Evolutionary conservation across 306 rosid genomes (phyloP), one percentile per base, ranked within the genome.

Genomic region (Corylus heterophylla): DNA sequence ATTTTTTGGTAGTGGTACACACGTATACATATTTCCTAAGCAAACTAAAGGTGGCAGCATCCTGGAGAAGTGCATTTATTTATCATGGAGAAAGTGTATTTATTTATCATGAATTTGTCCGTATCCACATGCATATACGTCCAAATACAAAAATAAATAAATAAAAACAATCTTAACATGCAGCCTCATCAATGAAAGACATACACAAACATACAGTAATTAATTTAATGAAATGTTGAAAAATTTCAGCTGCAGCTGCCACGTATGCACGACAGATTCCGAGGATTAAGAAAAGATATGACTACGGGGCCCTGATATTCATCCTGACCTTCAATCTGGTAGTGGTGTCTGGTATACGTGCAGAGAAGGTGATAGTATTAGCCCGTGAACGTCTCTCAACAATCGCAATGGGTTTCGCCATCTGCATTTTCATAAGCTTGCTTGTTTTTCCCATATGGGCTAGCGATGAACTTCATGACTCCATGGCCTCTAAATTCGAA

Each of bases 401-500:
- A 7, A 92, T 95, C 4, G 74, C 79, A 0, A 84, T 91, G 88
- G 99, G 99, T 20, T 89, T 90, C 67, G 82, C 82, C 2, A 88
- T 91, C 2, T 87, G 91, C 78, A 81, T 95, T 61, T 83, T 86
- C 79, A 85, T 91, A 20, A 91, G 75, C 85, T 80, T 95, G 51
- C 71, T 90, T 18, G 74, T 95, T 45, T 90, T 88, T 76, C 98
- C 98, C 17, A 50, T 68, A 22, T 95, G 98, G 98, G 90, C 97
- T 45, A 90, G 98, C 14, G 92, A 95, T 81, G 97, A 95, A 76
- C 93, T 95, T 82, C 98, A 95, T 58, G 49, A 83, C 81, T 92
- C 97, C 44, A 80, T 78, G 0, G 80, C 88, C 79, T 78, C 86
- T 47, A 90, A 68, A 59, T 91, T 95, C 80, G 75, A 72, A 2